phyloP scores from a whole-genome alignment of 257 asterid species.

The Fraxinus quadrangulata region DNA sequence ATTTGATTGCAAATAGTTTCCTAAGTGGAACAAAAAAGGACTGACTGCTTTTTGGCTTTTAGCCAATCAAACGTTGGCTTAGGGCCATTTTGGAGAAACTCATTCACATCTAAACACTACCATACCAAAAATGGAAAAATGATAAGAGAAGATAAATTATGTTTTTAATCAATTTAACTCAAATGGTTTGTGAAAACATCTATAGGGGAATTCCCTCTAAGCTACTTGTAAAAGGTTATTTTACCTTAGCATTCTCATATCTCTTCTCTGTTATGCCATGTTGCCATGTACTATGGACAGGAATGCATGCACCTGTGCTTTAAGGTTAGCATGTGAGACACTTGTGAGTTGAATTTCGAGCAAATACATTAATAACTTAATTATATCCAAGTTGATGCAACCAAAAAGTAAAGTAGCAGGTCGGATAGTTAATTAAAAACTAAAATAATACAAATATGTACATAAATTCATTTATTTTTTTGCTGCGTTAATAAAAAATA shows the following conservation, averaged over 20 bases:
- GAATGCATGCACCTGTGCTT: background rate
- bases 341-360: background rate
- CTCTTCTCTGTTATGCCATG: background rate
- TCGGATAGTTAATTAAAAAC: background rate
- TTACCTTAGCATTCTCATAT: background rate
- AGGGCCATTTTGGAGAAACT: background rate
- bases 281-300: background rate
- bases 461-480: background rate
- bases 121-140: background rate
- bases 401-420: background rate
- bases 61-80: background rate
- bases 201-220: background rate
- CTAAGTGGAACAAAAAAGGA: background rate
- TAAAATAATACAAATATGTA: background rate
- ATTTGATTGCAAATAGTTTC: background rate
- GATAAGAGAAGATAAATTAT: background rate
- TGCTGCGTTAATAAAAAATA: background rate
- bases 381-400: background rate
- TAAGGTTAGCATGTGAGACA: background rate
- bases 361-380: background rate
- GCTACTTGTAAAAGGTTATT: background rate
- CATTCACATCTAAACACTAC: background rate
- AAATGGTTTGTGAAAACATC: background rate
- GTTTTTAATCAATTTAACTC: background rate
- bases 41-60: background rate